A percentile compares a stretch with the other conserved stretches of the same genome.
These are phyloP conservation scores for Epichloe aotearoae DNA, from an alignment of 2,329 filamentous ascomycete species.

Conservation along the genomic window DNA sequence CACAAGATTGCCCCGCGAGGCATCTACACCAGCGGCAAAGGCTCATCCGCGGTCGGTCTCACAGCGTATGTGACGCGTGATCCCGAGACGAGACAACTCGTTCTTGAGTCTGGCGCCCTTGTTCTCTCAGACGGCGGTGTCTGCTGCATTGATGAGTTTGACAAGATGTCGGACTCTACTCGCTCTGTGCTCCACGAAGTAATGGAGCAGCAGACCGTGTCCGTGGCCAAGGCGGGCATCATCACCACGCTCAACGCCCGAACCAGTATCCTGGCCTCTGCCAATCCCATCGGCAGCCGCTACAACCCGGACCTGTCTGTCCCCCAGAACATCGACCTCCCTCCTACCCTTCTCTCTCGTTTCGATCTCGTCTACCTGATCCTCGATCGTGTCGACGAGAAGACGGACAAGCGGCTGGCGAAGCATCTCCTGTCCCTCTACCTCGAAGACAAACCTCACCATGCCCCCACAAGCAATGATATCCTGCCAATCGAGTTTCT, in stretches of 20 bases:
- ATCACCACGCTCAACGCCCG: slow-evolving; percentile 93
- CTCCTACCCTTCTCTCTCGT: slow-evolving; percentile 84
- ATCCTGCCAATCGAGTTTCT: slow-evolving; percentile 89
- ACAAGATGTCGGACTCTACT: slow-evolving; percentile 73
- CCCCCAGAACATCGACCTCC: slow-evolving; percentile 94
- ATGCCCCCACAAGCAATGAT: slow-evolving; percentile 59
- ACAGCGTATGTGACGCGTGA: slow-evolving; percentile 73
- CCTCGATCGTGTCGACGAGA: slow-evolving; percentile 85
- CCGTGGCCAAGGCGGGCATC: slow-evolving; percentile 82
- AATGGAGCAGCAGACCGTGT: slow-evolving; percentile 80
- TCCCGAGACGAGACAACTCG: slow-evolving; percentile 66
- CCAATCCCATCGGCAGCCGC: slow-evolving; percentile 94
- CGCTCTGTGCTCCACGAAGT: slow-evolving; percentile 76
- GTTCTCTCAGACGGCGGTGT: slow-evolving; percentile 72
- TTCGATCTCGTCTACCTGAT: slow-evolving; percentile 97
- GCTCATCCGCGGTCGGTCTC: slow-evolving; percentile 68
- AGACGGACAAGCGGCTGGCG: slow-evolving; percentile 73
- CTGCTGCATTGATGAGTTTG: slow-evolving; percentile 76
- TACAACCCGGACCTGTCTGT: slow-evolving; percentile 95
- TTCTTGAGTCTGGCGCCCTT: slow-evolving; percentile 66
- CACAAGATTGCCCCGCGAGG: slow-evolving; percentile 92
- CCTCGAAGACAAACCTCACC: slow-evolving; percentile 84
- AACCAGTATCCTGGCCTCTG: slow-evolving; percentile 90
- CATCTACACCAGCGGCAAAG: slow-evolving; percentile 71
- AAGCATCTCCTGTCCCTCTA: slow-evolving; percentile 95